phyloP scores from a whole-genome alignment of 2,329 filamentous ascomycete genomes.

The Diaporthe australafricana region DNA sequence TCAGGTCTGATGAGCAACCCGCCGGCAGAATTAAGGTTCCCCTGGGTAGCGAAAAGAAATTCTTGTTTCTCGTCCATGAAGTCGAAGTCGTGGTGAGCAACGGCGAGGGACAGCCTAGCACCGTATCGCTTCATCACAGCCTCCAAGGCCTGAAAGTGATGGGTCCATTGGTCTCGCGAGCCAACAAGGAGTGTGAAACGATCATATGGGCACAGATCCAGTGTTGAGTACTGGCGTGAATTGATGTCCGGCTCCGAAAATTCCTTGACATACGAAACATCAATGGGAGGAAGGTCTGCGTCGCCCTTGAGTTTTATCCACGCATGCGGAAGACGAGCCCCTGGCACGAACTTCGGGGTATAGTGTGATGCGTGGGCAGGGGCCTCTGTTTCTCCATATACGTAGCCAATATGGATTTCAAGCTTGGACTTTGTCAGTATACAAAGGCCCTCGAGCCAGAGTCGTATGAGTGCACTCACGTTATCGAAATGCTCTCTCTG shows the following conservation, averaged over 20 bases:
- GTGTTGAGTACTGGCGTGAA: slow-evolving; percentile 46
- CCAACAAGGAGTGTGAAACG: slow-evolving; percentile 43
- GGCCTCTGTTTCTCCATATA: slow-evolving; percentile 49
- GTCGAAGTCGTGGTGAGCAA: slow-evolving; percentile 6
- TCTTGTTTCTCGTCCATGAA: slow-evolving; percentile 14
- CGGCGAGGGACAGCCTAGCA: neutral
- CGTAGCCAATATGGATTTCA: slow-evolving; percentile 57
- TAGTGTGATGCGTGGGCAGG: slow-evolving; percentile 52
- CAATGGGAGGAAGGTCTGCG: slow-evolving; percentile 41
- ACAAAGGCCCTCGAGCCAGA: neutral
- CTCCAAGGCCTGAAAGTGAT: neutral
- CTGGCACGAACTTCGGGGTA: slow-evolving; percentile 49
- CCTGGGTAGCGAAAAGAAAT: neutral
- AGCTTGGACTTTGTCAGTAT: slow-evolving; percentile 40
- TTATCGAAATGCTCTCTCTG: slow-evolving; percentile 57
- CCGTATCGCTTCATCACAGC: neutral
- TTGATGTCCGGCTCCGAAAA: slow-evolving; percentile 43
- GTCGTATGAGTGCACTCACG: slow-evolving; percentile 31
- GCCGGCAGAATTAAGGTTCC: neutral
- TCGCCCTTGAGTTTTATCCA: slow-evolving; percentile 46
- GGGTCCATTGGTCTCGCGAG: neutral
- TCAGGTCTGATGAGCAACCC: slow-evolving; percentile 28
- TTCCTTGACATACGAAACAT: slow-evolving; percentile 50
- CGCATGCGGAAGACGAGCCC: slow-evolving; percentile 54
- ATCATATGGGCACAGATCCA: slow-evolving; percentile 50